Evolutionary conservation across 1,139 yeast species (phyloP).

Genomic region (Sugiyamaella neomexicana): DNA sequence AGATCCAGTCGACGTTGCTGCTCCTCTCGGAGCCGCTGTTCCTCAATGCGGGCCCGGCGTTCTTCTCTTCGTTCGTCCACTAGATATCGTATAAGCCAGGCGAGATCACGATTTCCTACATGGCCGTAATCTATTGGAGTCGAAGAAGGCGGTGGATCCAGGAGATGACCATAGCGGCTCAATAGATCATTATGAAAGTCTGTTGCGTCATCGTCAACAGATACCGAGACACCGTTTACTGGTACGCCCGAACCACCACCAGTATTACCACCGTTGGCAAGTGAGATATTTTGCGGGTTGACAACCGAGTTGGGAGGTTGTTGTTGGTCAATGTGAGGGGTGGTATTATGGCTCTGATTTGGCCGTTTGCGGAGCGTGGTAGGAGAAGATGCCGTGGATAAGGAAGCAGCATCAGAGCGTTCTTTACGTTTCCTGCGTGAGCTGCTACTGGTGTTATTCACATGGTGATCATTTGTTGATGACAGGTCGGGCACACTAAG

Average conservation of each 20-base stretch:
- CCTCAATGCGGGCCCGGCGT: conserved; percentile 1
- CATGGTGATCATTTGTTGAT: too few relatives aligned
- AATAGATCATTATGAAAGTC: conserved; percentile 3
- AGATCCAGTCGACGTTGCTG: conserved; percentile 9
- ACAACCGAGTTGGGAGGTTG: not conserved
- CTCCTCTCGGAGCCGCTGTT: conserved; percentile 9
- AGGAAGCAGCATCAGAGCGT: not conserved
- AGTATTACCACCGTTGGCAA: not conserved
- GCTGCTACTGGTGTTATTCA: not conserved
- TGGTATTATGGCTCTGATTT: not conserved
- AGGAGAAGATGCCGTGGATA: not conserved
- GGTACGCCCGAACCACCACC: too few relatives aligned
- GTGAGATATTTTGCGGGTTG: not conserved
- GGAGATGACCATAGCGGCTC: not conserved
- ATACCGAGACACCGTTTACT: not conserved
- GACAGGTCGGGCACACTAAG: not conserved
- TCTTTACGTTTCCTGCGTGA: not conserved
- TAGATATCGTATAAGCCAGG: conserved; percentile 5
- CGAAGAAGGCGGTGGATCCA: not conserved
- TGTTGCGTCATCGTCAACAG: conserved; percentile 3
- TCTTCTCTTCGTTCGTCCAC: conserved; percentile 6
- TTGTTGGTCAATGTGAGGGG: not conserved
- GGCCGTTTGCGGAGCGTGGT: not conserved
- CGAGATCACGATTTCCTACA: not conserved
- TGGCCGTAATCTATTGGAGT: not conserved